These are phyloP conservation scores for Malassezia slooffiae DNA, from an alignment of 1,284 basidiomycete species.

Conservation along the genomic window DNA sequence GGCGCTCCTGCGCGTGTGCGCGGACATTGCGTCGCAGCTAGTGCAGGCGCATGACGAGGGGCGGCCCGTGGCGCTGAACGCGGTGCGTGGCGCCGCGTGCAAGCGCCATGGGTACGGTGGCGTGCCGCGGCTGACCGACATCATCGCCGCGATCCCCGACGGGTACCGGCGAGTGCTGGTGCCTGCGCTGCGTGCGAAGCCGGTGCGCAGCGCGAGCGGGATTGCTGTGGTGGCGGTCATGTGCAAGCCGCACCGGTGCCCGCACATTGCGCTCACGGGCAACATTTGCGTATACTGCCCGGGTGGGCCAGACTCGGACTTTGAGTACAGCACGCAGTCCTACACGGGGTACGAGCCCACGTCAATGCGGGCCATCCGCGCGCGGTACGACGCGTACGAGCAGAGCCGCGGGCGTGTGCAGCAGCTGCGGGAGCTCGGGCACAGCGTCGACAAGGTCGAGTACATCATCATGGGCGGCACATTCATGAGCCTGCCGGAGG, in stretches of 20 bases:
- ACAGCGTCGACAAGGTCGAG: constrained; percentile 96
- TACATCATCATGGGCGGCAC: constrained; percentile 99
- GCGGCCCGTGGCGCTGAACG: constrained; percentile 65
- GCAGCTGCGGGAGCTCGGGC: constrained; percentile 84
- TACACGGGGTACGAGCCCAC: constrained; percentile 93
- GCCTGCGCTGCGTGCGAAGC: constrained; percentile 82
- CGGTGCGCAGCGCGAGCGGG: constrained; percentile 92
- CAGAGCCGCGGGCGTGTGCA: constrained; percentile 90
- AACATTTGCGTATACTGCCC: constrained; percentile 99
- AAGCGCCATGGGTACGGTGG: constrained; percentile 78
- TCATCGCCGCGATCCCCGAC: constrained; percentile 95
- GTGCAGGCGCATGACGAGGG: constrained; percentile 70
- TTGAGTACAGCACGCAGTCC: constrained; percentile 94
- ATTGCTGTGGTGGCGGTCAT: constrained; percentile 98
- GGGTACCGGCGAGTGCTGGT: constrained; percentile 85
- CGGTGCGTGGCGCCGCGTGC: constrained; percentile 72
- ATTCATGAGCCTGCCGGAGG: constrained; percentile 98
- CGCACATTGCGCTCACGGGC: constrained; percentile 99
- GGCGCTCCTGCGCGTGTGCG: constrained; percentile 76
- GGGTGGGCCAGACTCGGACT: constrained; percentile 96
- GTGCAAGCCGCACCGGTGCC: constrained; percentile 99
- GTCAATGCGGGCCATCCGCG: constrained; percentile 95
- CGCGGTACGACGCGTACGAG: constrained; percentile 96
- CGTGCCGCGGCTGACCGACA: constrained; percentile 86
- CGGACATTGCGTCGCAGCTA: constrained; percentile 85